Evolutionary conservation across 2,329 filamentous ascomycete genomes (phyloP).

Genomic region (Microdochium paspali): DNA sequence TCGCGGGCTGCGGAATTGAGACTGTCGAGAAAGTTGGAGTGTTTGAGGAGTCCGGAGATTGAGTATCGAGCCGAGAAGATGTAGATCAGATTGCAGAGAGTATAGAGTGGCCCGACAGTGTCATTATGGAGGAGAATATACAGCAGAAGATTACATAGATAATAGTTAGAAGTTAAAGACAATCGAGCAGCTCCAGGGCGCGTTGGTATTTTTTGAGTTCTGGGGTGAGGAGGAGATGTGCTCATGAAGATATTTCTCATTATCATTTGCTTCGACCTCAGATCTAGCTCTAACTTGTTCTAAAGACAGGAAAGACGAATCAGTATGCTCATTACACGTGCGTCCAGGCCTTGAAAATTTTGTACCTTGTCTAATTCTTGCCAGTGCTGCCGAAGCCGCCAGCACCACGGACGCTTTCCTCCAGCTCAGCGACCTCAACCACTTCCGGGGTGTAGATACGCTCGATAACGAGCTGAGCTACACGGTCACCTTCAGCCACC

Average conservation of each 20-base stretch:
- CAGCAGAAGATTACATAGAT: no score
- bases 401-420: slow-evolving; percentile 81
- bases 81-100: slow-evolving; percentile 13
- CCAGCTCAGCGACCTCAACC: slow-evolving; percentile 77
- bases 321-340: no score
- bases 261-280: not conserved
- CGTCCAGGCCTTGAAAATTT: no score
- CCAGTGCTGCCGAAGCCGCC: slow-evolving; percentile 92
- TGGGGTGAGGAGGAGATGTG: no score
- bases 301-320: no score
- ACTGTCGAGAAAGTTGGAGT: slow-evolving; percentile 65
- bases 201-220: no score
- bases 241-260: not conserved
- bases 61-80: slow-evolving; percentile 50
- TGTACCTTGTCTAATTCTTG: slow-evolving; percentile 16
- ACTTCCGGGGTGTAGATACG: slow-evolving; percentile 91
- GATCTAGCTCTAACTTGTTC: not conserved
- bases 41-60: slow-evolving; percentile 56
- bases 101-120: no score
- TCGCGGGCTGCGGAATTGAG: slow-evolving; percentile 86
- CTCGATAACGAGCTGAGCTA: slow-evolving; percentile 91
- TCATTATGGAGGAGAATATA: no score
- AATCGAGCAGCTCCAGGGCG: no score
- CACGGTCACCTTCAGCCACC: slow-evolving; percentile 76
- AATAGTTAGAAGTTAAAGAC: no score